Evolutionary conservation across 345 rosid genomes (phyloP).

Genomic region (Lumnitzera littorea): DNA sequence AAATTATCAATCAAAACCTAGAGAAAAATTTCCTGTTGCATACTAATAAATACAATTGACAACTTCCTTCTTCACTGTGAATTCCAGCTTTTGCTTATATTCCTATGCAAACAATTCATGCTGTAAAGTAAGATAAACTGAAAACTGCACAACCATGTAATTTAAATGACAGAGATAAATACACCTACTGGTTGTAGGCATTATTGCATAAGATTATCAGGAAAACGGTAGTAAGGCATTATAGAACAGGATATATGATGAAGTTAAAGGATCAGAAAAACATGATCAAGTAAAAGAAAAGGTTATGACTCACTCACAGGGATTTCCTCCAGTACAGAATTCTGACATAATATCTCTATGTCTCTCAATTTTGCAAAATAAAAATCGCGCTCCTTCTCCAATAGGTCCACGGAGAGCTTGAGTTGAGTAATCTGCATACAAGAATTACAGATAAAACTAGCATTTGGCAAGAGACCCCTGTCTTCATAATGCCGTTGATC

Average conservation of each 20-base stretch:
- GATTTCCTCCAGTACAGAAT: conserved; percentile 52
- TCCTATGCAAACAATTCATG: too few species aligned
- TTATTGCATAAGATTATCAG: neutral
- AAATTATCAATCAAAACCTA: too few species aligned
- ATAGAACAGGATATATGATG: neutral
- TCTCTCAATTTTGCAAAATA: conserved; percentile 86
- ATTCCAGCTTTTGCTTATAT: too few species aligned
- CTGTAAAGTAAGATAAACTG: too few species aligned
- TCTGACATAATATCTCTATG: conserved; percentile 76
- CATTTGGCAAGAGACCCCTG: neutral
- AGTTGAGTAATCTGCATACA: conserved; percentile 51
- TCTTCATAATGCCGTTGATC: too few species aligned
- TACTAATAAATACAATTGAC: too few species aligned
- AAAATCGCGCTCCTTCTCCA: conserved; percentile 92
- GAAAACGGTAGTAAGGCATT: neutral
- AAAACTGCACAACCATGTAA: too few species aligned
- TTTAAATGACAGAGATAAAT: too few species aligned
- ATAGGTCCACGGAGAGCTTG: conserved; percentile 63
- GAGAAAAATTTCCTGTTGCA: too few species aligned
- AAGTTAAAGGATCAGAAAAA: neutral
- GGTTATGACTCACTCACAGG: conserved; percentile 42
- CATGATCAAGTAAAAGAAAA: neutral
- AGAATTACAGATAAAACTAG: neutral
- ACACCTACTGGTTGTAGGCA: too few species aligned
- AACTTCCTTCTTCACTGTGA: too few species aligned